Evolutionary conservation across 768 basidiomycete species (phyloP).

Genomic region (Xerocomus potaroensis): DNA sequence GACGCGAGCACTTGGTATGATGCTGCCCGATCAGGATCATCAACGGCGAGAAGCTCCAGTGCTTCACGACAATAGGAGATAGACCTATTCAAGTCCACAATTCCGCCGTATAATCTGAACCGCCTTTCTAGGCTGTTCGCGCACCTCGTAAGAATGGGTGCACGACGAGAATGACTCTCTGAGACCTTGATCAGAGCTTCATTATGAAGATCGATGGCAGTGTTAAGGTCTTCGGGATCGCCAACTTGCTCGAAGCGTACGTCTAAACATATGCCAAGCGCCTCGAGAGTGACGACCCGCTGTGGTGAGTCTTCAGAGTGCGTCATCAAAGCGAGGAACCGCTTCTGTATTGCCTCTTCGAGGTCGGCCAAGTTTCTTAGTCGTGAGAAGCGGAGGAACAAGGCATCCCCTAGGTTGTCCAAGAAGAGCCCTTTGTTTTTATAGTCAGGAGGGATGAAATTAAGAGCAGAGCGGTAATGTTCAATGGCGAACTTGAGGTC

Average conservation of each 20-base stretch:
- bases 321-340: constrained; percentile 19
- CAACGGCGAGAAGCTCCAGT: constrained; percentile 17
- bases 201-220: constrained; percentile 22
- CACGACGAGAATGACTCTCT: constrained; percentile 12
- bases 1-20: constrained; percentile 17
- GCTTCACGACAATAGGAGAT: constrained; percentile 22
- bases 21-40: constrained; percentile 13
- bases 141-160: constrained; percentile 12
- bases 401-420: constrained; percentile 21
- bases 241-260: constrained; percentile 22
- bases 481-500: constrained; percentile 30
- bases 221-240: constrained; percentile 23
- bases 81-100: constrained; percentile 24
- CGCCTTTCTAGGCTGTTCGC: constrained; percentile 14
- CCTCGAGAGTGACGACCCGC: constrained; percentile 17
- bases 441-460: constrained; percentile 13
- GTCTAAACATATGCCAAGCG: constrained; percentile 22
- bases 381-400: constrained; percentile 23
- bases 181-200: constrained; percentile 23
- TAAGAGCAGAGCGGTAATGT: constrained; percentile 21
- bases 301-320: constrained; percentile 9
- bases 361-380: constrained; percentile 15
- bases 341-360: constrained; percentile 27
- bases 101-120: constrained; percentile 14
- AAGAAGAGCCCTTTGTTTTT: constrained; percentile 13